Base-by-base conservation (phyloP, 2,329 filamentous ascomycete genomes). In the Leptodontidium sp. region DNA sequence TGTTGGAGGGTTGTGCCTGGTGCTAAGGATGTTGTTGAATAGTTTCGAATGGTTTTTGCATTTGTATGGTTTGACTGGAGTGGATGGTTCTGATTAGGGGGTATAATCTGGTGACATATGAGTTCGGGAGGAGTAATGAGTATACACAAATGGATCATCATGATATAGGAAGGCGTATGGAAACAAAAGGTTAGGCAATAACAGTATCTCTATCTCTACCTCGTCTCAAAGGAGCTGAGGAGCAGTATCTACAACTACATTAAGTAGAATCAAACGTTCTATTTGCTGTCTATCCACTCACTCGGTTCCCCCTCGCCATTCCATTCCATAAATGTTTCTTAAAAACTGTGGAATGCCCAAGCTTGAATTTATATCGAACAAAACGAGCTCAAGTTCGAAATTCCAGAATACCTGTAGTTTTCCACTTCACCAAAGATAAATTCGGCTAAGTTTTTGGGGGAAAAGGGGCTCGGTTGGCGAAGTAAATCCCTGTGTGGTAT, bases 1-100 rank as follows among this genome's bases (percentile, higher is more conserved):
- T 98, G 95, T 79, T 88, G 86, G 79, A 85, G 93, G 70, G 90
- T 93, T 2, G 88, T 97, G 64, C 90, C 90, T 0, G 85, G 89
- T 14, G 80, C 80, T 63, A 80, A 80, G 68, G 87, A 88, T 72
- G 50, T 70, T 21, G 47, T 72, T 63, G 66, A 70, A 47, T 70
- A 47, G 57, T 14, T n/a, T 17, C 35, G 21, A 2, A 29, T 24
- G 38, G 15, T 43, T n/a, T n/a, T 53, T 24, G 11, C 29, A 26
- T 40, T 38, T 45, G 57, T 21, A 43, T 17, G 38, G n/a, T 26
- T 24, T 45, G 55, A 2, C 8, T 52, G 21, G 24, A 4, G 14
- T 52, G 49, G 50, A 17, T 35, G 21, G 47, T 40, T 43, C 26
- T 8, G 21, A 2, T 40, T 24, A 5, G 2, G 38, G n/a, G 12